A percentile compares a stretch with the other conserved stretches of the same genome.
These are phyloP conservation scores for Globisporangium abappressorium DNA, from an alignment of 352 stramenopile species.

Conservation along the genomic window DNA sequence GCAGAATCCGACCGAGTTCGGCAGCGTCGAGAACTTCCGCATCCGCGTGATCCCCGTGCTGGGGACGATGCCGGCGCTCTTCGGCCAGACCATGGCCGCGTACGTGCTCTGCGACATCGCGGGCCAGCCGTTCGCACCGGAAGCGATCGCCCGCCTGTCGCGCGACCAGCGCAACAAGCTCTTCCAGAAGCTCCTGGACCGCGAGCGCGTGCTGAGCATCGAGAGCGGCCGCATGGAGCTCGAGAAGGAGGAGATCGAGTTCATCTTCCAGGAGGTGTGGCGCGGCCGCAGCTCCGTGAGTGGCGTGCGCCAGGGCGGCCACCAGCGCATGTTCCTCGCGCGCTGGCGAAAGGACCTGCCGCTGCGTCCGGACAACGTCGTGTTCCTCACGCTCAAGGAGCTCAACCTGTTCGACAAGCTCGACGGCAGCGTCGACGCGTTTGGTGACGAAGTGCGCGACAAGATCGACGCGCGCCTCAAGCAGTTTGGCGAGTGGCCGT, in stretches of 20 bases:
- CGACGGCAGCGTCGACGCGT: constrained; percentile 50
- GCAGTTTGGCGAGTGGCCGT: constrained; percentile 58
- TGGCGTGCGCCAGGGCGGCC: constrained; percentile 60
- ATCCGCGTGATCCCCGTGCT: constrained; percentile 96
- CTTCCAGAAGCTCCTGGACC: constrained; percentile 79
- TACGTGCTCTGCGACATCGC: constrained; percentile 94
- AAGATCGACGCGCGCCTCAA: constrained; percentile 63
- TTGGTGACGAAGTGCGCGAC: constrained; percentile 59
- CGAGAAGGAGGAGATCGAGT: constrained; percentile 87
- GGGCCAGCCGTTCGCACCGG: constrained; percentile 83
- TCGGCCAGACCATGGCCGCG: constrained; percentile 96
- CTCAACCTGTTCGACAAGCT: constrained; percentile 50
- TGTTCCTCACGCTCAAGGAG: constrained; percentile 85
- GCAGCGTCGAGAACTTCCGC: constrained; percentile 95
- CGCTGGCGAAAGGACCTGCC: constrained; percentile 74
- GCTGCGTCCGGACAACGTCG: constrained; percentile 79
- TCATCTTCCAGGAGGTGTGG: constrained; percentile 87
- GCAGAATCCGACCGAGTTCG: constrained; percentile 90
- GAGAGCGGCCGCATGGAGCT: constrained; percentile 58
- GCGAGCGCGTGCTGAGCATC: constrained; percentile 62
- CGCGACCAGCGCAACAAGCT: constrained; percentile 86
- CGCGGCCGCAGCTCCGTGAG: constrained; percentile 72
- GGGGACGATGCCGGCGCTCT: constrained; percentile 94
- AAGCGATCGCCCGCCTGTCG: constrained; percentile 64
- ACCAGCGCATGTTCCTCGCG: constrained; percentile 78